Conservation (phyloP, 176 grass and related monocot species). For the Bothriochloa decipiens region DNA sequence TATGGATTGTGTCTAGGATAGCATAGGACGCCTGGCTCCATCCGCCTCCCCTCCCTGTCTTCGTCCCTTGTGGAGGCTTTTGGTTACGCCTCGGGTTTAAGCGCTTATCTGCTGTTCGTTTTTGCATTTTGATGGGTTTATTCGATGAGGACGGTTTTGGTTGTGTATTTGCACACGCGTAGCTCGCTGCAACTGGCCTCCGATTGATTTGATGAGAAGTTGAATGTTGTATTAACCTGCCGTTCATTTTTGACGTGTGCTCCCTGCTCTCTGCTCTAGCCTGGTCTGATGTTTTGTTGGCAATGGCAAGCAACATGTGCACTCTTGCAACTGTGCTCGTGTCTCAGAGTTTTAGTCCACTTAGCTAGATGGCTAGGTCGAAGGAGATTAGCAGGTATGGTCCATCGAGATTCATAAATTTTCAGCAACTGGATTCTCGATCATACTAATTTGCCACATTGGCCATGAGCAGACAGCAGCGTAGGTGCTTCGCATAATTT, state of each 20-base stretch:
- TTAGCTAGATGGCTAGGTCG: neutral
- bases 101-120: neutral
- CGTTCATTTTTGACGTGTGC: neutral
- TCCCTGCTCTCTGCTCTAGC: neutral
- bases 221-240: neutral
- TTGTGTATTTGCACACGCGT: neutral
- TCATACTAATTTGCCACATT: neutral
- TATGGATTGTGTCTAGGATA: neutral
- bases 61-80: neutral
- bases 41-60: neutral
- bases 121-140: neutral
- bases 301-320: neutral
- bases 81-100: neutral
- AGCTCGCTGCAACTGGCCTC: neutral
- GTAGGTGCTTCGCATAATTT: neutral
- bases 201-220: neutral
- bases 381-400: neutral
- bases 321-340: neutral
- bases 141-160: neutral
- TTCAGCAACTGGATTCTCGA: neutral
- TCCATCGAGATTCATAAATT: neutral
- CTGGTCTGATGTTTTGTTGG: neutral
- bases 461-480: neutral
- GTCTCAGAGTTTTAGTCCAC: constrained; percentile 9
- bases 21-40: too few species aligned